Base-by-base conservation (phyloP, 768 basidiomycete genomes). In the Trametes elegans region DNA sequence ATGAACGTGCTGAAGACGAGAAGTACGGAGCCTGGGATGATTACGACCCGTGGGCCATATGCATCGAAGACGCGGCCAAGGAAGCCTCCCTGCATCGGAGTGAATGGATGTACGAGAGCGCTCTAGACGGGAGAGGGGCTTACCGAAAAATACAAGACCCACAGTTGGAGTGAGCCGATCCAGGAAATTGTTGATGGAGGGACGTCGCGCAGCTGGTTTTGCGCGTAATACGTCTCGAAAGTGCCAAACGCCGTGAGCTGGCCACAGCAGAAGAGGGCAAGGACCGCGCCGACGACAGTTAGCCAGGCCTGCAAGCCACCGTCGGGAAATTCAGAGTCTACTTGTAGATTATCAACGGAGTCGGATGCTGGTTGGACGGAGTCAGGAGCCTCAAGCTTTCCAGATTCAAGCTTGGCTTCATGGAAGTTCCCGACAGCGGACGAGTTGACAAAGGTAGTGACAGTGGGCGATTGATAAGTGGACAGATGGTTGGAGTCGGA, bases 121-220 rank as follows among this genome's bases (percentile, higher is more conserved):
- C 26, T 43, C 13, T 16, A 27, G 41, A 16, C 23, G 32, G 38
- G 40, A 47, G 39, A 32, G 38, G 24, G 21, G 64, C 82, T 42
- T 64, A 87, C 86, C 57, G 82, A 81, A 61, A 85, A 79, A 73
- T 87, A 88, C 66, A 88, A 85, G 18, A 79, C 69, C 77, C 81
- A 87, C 3, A 88, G 70, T 62, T 88, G 87, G 41, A 87, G 58
- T 1, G 83, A 83, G 5, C 85, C 86, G 59, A 88, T 86, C 64
- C 62, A 66, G 1, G 62, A 56, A 24, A 66, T 63, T n/a, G 60
- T 55, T 11, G 64, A 66, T 2, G 60, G 26, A 10, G 53, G 24
- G 5, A 52, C 11, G 14, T 39, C 40, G 10, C 23, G 35, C 6
- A 55, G 46, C 32, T 55, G 58, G 21, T 59, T 54, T 35, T 55